Base-by-base conservation (phyloP, 768 basidiomycete genomes). In the Podaxis sp. region DNA sequence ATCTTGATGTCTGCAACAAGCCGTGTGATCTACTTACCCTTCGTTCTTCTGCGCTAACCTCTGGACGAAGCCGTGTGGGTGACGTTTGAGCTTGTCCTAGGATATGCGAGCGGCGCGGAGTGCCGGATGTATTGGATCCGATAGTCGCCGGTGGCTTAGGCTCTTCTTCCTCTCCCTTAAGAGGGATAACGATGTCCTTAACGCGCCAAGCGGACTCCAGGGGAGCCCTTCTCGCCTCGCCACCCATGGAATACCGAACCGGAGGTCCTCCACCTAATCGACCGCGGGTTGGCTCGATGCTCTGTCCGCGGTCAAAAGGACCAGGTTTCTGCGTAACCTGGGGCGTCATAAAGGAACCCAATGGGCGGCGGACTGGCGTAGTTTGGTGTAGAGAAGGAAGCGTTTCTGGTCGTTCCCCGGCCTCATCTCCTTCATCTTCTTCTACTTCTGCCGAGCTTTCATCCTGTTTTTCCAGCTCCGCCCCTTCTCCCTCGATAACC, bases 311-410 rank as follows among this genome's bases (percentile, higher is more conserved):
- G 55, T 62, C 61, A 41, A 56, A 56, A 28, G 37, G 44, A 30
- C 46, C 46, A 24, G 55, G 20, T 50, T 56, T 56, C 36, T 71
- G 70, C 13, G 70, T 54, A 63, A 58, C 67, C 71, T 87, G 87
- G 0, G 87, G 87, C 1, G 85, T 88, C 84, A 86, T 84, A 73
- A 88, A 88, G 4, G 74, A 72, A 20, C 77, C 75, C 15, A 78
- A 60, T 36, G 66, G 41, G 20, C 73, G 68, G 48, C 75, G 68
- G 33, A 72, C 66, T n/a, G 76, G 71, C 37, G 78, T 76, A 40
- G 69, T 64, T 26, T 65, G 61, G n/a, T 62, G 68, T 2, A 64
- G 64, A 48, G 68, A 64, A 64, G 51, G 58, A 28, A 66, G 40
- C 2, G 68, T 63, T 51, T 68, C 66, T 28, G 65, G 66, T 48